Evolutionary conservation across 805 yeast genomes (phyloP).

Genomic region (Komagataella populi): DNA sequence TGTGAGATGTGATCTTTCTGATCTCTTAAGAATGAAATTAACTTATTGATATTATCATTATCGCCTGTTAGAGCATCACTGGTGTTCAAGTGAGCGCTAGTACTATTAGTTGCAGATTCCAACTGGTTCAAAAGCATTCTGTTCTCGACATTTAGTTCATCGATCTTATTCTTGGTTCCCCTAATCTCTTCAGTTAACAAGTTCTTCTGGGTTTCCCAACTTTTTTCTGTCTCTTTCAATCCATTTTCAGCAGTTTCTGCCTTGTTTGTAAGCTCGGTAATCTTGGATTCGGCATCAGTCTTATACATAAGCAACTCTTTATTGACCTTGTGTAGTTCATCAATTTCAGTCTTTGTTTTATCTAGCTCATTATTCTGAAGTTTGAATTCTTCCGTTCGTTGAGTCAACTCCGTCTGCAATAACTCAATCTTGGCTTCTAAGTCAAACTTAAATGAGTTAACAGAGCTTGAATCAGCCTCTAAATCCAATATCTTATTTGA

Average conservation of each 20-base stretch:
- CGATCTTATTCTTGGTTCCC: constrained; percentile 27
- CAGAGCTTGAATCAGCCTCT: constrained; percentile 8
- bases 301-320: neutral
- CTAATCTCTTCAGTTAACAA: constrained; percentile 33
- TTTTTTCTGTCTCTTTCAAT: constrained; percentile 22
- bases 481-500: constrained; percentile 14
- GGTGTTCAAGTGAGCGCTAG: neutral
- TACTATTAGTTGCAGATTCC: constrained; percentile 17
- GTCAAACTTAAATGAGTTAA: neutral
- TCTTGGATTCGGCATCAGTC: neutral
- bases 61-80: constrained; percentile 3
- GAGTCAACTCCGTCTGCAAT: neutral
- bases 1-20: constrained; percentile 39
- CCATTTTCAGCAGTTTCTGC: constrained; percentile 12
- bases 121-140: constrained; percentile 54
- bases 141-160: constrained; percentile 57
- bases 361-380: neutral
- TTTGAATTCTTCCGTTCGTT: neutral
- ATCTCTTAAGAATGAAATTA: constrained; percentile 50
- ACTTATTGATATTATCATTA: constrained; percentile 30
- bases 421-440: constrained; percentile 6
- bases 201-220: constrained; percentile 30
- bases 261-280: constrained; percentile 1
- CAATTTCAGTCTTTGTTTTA: neutral
- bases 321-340: neutral